Evolutionary conservation across 1,139 yeast genomes (phyloP).

Genomic region (Yamadazyma jaroonii): DNA sequence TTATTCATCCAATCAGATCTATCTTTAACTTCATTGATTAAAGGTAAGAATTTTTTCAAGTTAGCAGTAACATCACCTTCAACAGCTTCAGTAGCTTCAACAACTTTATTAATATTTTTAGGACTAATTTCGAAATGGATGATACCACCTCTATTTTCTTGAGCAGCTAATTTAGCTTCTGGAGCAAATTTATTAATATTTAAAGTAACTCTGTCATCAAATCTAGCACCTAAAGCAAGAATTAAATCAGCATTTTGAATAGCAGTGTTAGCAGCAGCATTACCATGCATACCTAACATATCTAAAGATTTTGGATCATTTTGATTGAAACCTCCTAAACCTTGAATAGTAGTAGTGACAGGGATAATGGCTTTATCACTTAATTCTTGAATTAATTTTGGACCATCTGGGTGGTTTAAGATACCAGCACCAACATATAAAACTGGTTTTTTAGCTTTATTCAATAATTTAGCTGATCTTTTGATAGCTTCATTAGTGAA

Average conservation of each 20-base stretch:
- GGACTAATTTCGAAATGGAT: constrained; percentile 94
- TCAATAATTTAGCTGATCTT: constrained; percentile 75
- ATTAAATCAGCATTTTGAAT: constrained; percentile 92
- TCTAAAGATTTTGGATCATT: constrained; percentile 86
- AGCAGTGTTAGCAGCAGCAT: constrained; percentile 91
- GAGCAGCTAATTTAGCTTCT: constrained; percentile 83
- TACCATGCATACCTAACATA: constrained; percentile 98
- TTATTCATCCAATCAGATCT: constrained; percentile 80
- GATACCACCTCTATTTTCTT: constrained; percentile 90
- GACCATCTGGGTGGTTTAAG: constrained; percentile 77
- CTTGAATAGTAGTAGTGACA: constrained; percentile 93
- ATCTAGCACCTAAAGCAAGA: constrained; percentile 93
- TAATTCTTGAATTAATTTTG: constrained; percentile 71
- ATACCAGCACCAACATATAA: constrained; percentile 93
- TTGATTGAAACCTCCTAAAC: constrained; percentile 92
- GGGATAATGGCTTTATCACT: constrained; percentile 92
- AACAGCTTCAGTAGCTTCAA: constrained; percentile 93
- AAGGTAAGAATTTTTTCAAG: constrained; percentile 69
- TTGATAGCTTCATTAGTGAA: constrained; percentile 72
- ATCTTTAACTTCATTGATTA: constrained; percentile 54
- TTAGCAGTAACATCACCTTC: constrained; percentile 93
- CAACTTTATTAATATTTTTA: constrained; percentile 95
- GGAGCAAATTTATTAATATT: constrained; percentile 89
- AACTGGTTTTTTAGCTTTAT: constrained; percentile 82
- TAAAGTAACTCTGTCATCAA: constrained; percentile 97